These are phyloP conservation scores for Acarospora socialis DNA, from an alignment of 2,329 filamentous ascomycete species.

Conservation along the genomic window DNA sequence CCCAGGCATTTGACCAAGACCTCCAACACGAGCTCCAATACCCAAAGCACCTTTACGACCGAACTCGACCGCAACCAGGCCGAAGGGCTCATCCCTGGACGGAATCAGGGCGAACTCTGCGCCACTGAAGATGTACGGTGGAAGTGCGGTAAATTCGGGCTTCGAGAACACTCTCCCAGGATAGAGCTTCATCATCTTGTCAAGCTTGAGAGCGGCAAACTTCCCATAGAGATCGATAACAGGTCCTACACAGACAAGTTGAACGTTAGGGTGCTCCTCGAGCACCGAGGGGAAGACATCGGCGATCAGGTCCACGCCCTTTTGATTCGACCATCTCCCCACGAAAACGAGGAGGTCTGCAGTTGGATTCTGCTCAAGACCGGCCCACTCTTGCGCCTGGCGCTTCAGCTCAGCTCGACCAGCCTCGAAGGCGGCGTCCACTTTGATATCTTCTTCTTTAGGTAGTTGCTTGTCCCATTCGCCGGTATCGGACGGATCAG, in stretches of 20 bases:
- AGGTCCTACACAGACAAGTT: constrained; percentile 49
- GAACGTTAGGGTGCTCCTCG: constrained; percentile 44
- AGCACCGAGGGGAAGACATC: constrained; percentile 51
- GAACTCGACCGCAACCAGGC: constrained; percentile 54
- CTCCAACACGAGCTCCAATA: constrained; percentile 51
- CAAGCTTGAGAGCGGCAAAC: constrained; percentile 51
- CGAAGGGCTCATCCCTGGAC: constrained; percentile 55
- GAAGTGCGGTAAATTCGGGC: constrained; percentile 52
- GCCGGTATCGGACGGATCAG: constrained; percentile 49
- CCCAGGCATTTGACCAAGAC: constrained; percentile 55
- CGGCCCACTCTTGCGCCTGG: constrained; percentile 55
- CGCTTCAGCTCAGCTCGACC: constrained; percentile 38
- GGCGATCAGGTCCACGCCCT: constrained; percentile 53
- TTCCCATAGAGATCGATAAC: constrained; percentile 55
- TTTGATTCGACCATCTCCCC: constrained; percentile 55
- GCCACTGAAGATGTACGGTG: constrained; percentile 53
- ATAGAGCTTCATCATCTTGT: constrained; percentile 50
- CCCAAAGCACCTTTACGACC: constrained; percentile 54
- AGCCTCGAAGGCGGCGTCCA: constrained; percentile 43
- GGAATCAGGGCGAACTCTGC: constrained; percentile 56
- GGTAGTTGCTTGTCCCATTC: constrained; percentile 43
- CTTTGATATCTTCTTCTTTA: constrained; percentile 33
- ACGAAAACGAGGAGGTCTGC: constrained; percentile 56
- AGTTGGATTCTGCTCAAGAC: constrained; percentile 44
- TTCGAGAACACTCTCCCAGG: constrained; percentile 53